Conservation (phyloP, 2,329 filamentous ascomycete genomes). For the Pseudogymnoascus sp. region DNA sequence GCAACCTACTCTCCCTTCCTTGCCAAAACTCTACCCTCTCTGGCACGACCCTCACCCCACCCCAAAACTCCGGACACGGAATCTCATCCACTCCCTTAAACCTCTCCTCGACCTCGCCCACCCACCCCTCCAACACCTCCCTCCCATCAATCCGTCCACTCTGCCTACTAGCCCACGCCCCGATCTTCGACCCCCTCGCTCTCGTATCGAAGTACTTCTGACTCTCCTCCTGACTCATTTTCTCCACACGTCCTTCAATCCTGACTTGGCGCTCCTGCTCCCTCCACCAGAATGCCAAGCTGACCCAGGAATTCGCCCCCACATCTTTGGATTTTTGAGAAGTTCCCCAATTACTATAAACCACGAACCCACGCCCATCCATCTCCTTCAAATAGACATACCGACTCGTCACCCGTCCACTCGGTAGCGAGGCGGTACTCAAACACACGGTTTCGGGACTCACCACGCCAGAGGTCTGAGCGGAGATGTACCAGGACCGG, state of each 20-base stretch:
- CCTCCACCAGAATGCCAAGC: conserved; percentile 87
- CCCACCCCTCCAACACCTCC: conserved; percentile 66
- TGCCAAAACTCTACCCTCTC: conserved; percentile 94
- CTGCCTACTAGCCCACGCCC: conserved; percentile 91
- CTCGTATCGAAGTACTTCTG: conserved; percentile 60
- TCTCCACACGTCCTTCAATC: conserved; percentile 69
- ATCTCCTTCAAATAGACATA: conserved; percentile 95
- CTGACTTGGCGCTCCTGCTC: conserved; percentile 81
- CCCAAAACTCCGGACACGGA: conserved; percentile 91
- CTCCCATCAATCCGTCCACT: conserved; percentile 68
- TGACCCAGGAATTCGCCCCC: conserved; percentile 66
- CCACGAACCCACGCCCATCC: conserved; percentile 71
- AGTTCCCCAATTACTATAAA: conserved; percentile 90
- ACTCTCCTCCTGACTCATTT: conserved; percentile 64
- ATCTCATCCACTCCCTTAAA: conserved; percentile 75
- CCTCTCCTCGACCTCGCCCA: conserved; percentile 65
- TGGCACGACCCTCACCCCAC: conserved; percentile 77
- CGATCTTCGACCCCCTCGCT: conserved; percentile 74
- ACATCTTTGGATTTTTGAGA: conserved; percentile 64
- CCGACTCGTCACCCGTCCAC: conserved; percentile 75
- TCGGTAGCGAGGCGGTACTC: conserved; percentile 75
- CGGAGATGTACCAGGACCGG: conserved; percentile 77
- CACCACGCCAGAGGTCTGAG: conserved; percentile 49
- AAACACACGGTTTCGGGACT: conserved; percentile 87
- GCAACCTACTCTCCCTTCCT: conserved; percentile 78